Conservation (phyloP, 164 flowering plant genomes). For the Houttuynia cordata region DNA sequence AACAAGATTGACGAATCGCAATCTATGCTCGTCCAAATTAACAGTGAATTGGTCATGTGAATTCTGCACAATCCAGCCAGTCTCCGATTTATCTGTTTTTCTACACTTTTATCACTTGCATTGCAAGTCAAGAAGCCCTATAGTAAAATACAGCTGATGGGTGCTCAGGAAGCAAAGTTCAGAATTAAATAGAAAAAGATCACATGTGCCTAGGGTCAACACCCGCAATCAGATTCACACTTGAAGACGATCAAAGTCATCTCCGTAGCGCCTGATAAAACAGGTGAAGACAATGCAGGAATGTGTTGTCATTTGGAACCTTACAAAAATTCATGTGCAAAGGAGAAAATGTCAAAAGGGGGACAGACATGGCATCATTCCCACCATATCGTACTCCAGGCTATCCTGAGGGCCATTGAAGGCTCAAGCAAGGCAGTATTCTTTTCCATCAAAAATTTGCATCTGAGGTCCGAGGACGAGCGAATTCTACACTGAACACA, state of each 20-base stretch:
- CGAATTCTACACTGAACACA: too few species aligned
- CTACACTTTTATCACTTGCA: background rate
- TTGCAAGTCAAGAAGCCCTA: background rate
- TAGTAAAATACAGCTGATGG: too few species aligned
- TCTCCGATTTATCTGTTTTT: background rate
- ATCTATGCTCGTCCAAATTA: background rate
- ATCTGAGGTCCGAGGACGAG: too few species aligned
- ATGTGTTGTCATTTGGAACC: background rate
- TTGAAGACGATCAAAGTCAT: background rate
- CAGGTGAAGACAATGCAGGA: background rate
- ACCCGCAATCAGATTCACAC: background rate
- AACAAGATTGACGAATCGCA: too few species aligned
- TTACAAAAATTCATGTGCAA: background rate
- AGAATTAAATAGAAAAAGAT: background rate
- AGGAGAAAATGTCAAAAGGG: background rate
- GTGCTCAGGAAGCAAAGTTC: background rate
- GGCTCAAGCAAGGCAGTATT: too few species aligned
- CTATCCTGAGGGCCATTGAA: too few species aligned
- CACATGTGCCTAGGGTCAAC: background rate
- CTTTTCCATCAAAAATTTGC: too few species aligned
- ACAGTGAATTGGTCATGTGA: background rate
- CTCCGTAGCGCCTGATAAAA: background rate
- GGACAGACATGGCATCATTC: background rate
- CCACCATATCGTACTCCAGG: too few species aligned
- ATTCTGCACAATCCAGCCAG: background rate